Conservation (phyloP, 129 eudicot genomes). For the Artemisia argyi region DNA sequence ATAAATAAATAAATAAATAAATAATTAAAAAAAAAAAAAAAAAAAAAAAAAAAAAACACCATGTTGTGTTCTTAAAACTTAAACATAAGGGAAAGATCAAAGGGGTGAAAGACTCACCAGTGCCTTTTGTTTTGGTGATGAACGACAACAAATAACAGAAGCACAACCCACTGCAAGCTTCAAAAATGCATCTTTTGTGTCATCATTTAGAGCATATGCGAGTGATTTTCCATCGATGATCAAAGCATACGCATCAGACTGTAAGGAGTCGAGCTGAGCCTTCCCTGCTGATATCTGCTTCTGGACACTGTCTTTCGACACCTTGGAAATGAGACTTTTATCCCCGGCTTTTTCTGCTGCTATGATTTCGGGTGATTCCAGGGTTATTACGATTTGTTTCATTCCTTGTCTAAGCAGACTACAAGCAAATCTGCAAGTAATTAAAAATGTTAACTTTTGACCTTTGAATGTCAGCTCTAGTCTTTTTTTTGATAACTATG, state of each 20-base stretch:
- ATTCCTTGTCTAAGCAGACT: conserved; percentile 61
- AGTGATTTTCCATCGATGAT: conserved; percentile 55
- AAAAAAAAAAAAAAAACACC: background rate
- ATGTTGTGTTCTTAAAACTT: background rate
- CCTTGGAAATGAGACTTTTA: conserved; percentile 26
- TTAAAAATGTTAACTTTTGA: conserved; percentile 10
- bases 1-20: background rate
- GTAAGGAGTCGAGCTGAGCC: conserved; percentile 31
- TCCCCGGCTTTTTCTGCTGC: conserved; percentile 38
- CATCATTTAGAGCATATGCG: conserved; percentile 47
- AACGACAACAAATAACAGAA: conserved; percentile 63
- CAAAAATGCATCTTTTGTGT: conserved; percentile 36
- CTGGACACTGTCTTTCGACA: conserved; percentile 22
- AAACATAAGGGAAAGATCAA: background rate
- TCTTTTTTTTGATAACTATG: background rate
- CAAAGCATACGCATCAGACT: conserved; percentile 39
- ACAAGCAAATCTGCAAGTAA: conserved; percentile 45
- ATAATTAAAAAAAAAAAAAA: background rate
- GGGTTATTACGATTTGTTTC: conserved; percentile 46
- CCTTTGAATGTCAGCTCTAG: background rate
- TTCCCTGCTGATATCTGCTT: conserved; percentile 38
- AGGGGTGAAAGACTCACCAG: conserved; percentile 32
- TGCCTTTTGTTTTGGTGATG: conserved; percentile 64
- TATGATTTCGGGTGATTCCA: conserved; percentile 34
- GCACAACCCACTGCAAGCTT: conserved; percentile 59